Conservation (phyloP, 2,329 filamentous ascomycete genomes). For the Cryphonectria naterciae region DNA sequence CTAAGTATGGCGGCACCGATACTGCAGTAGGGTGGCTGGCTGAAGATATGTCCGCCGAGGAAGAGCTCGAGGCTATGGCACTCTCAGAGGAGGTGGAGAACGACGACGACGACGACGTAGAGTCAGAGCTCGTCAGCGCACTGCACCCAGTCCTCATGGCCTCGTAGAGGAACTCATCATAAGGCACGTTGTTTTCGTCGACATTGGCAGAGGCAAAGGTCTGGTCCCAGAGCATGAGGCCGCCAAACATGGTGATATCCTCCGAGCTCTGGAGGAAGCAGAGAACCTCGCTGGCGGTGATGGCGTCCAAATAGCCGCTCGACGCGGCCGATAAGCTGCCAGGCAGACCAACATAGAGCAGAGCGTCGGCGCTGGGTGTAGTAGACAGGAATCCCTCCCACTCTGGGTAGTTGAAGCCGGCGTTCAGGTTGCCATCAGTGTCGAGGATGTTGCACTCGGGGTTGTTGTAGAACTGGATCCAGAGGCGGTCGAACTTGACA, state of each 20-base stretch:
- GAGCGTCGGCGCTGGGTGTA: constrained; percentile 41
- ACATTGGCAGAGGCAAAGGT: constrained; percentile 31
- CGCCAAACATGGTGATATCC: constrained; percentile 37
- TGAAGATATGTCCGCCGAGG: not conserved
- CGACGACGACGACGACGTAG: constrained; percentile 15
- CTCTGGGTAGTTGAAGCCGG: constrained; percentile 42
- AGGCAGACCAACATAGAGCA: constrained; percentile 46
- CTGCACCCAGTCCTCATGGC: constrained; percentile 23
- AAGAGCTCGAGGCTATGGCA: not conserved
- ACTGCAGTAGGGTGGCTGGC: not conserved
- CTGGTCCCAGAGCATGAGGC: constrained; percentile 42
- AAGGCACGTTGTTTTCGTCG: constrained; percentile 29
- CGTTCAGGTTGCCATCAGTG: constrained; percentile 30
- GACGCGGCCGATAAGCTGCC: constrained; percentile 33
- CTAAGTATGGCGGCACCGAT: not conserved
- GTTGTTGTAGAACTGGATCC: constrained; percentile 55
- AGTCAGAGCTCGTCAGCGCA: constrained; percentile 23
- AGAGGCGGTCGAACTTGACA: constrained; percentile 47
- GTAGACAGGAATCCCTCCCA: constrained; percentile 41
- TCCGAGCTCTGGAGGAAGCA: constrained; percentile 31
- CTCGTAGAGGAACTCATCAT: constrained; percentile 35
- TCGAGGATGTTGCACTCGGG: constrained; percentile 42
- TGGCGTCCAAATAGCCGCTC: constrained; percentile 36
- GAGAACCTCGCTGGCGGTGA: constrained; percentile 32
- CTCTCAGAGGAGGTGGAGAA: not conserved